Base-by-base conservation (phyloP, 208 protist species). In the Acanthamoeba culbertsoni region DNA sequence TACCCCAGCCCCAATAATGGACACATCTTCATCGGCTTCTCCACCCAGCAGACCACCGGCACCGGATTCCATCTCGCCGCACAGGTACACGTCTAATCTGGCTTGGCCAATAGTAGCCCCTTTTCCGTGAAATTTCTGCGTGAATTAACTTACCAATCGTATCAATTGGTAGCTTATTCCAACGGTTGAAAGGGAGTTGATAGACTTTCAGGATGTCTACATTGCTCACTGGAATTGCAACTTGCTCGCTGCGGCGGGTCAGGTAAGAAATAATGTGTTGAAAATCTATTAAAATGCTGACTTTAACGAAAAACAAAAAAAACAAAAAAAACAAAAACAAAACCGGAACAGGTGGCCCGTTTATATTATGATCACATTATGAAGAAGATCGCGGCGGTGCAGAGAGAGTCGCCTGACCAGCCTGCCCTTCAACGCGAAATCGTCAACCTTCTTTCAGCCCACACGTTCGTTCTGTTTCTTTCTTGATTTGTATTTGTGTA, bases 1-100 rank as follows among this genome's bases (percentile, higher is more conserved):
- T 84, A 42, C 45, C 73, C 73, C 10, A n/a, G 43, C 31, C 73
- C 73, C 40, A 48, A 84, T 45, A 84, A 84, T 45, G 73, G 73
- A 10, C 73, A 84, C 45, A 84, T 84, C 73, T 84, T 84, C 73
- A 84, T 84, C 73, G 73, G 73, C 73, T 84, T 84, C 45, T 84
- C 73, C 5, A 84, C 73, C 1, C 73, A 84, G 43, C 73, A 84
- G 26, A 84, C 73, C 0, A 84, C 73, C 40, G 73, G 73, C 73
- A 84, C 73, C 8, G 73, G 73, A 0, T 84, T 84, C 28, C 73
- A 84, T 20, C 73, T 84, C 23, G 73, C 73, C 12, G 73, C 73
- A 20, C 71, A 79, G 71, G 71, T 79, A 51, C 28, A n/a, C n/a
- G n/a, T n/a, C n/a, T n/a, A n/a, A n/a, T 59, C 16, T 59, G 23